Base-by-base conservation (phyloP, 176 grass and related monocot genomes). In the Aegilops tauschii region DNA sequence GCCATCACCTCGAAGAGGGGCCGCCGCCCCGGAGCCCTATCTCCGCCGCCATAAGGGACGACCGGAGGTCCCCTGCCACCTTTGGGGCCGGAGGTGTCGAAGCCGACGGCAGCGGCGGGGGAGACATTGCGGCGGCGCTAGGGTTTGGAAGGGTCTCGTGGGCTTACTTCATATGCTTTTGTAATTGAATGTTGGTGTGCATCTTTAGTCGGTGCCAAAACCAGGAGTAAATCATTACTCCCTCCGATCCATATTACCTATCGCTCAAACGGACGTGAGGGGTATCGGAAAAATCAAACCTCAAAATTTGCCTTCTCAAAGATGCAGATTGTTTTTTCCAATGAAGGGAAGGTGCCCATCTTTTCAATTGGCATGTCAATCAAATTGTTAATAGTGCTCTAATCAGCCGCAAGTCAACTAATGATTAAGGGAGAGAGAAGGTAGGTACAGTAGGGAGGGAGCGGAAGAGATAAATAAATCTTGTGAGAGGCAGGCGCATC, bases 331-430 rank as follows among this genome's bases (percentile, higher is more conserved):
- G 3, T 36, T 45, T 47, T 80, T 18, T 54, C 5, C 50, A 13
- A 16, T 54, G 50, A 17, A 54, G 50, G 5, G 50, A 54, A 18
- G 16, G 18, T 54, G 16, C 5, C 50, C 50, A 6, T 54, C 50
- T 54, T 54, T 54, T 18, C 50, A 83, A 87, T 80, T 68, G 31
- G 18, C 65, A 65, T 65, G 73, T 65, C 72, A 82, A 63, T 6
- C 13, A 54, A 54, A 65, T 70, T 39, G 36, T 40, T 27, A 30
- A 64, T 62, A 44, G 25, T 56, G 47, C 21, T 23, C 50, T 13
- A 70, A 87, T 84, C 44, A 50, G 14, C 30, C 29, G 69, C 76
- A 87, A 84, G 81, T 84, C 75, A 87, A 84, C 69, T 36, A 66
- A 25, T 47, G 74, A 31, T 47, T 17, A 5, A 70, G 4, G 3